A percentile compares a stretch with the other conserved stretches of the same genome.
phyloP scores from a whole-genome alignment of 148 eudicot genomes.

The Gaultheria prostrata region DNA sequence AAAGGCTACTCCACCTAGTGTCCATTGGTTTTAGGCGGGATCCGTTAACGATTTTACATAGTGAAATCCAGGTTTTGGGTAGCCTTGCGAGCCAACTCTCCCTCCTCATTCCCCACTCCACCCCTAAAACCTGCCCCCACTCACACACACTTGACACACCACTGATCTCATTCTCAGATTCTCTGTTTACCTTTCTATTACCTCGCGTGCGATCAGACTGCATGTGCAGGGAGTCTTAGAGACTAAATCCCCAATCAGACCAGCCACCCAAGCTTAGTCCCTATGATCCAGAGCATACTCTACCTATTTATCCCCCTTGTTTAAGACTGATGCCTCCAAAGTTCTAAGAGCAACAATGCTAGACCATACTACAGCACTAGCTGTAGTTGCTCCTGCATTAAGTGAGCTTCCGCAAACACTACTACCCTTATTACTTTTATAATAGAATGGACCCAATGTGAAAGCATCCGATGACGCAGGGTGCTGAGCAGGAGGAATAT shows the following conservation, averaged over 20 bases:
- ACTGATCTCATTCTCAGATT: background rate
- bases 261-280: background rate
- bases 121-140: background rate
- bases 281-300: background rate
- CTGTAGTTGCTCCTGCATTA: background rate
- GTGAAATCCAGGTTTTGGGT: background rate
- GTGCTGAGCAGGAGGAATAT: background rate
- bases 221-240: background rate
- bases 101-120: background rate
- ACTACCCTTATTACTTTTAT: background rate
- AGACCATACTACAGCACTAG: background rate
- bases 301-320: background rate
- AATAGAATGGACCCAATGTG: background rate
- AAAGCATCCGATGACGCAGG: background rate
- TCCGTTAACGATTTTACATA: background rate
- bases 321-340: background rate
- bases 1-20: background rate
- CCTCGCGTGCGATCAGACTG: background rate
- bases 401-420: background rate
- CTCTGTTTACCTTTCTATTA: background rate
- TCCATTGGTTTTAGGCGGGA: background rate
- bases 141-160: background rate
- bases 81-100: background rate
- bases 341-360: background rate
- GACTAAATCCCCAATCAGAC: background rate